Conservation (phyloP, 768 basidiomycete genomes). For the Agrocybe praecox region DNA sequence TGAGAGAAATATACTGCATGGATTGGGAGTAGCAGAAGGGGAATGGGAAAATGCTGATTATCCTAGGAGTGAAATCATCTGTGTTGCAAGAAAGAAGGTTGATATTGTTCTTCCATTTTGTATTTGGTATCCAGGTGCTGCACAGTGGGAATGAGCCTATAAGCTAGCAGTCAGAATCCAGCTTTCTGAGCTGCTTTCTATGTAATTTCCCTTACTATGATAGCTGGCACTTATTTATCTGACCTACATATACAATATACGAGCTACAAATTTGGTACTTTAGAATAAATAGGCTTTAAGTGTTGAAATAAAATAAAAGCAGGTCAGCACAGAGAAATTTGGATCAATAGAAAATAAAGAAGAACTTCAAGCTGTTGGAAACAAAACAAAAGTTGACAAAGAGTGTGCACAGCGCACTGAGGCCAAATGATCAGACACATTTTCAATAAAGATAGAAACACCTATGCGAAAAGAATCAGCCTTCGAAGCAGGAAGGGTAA, state of each 20-base stretch:
- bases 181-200: too few relatives aligned
- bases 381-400: neutral
- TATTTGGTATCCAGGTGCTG: neutral
- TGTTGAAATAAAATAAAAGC: slow-evolving; percentile 14
- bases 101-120: neutral
- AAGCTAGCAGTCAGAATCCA: neutral
- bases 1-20: neutral
- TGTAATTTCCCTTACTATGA: too few relatives aligned
- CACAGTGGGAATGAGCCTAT: neutral
- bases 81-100: neutral
- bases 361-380: neutral
- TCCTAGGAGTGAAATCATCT: neutral
- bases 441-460: slow-evolving; percentile 8
- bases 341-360: slow-evolving; percentile 16
- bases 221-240: too few relatives aligned
- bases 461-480: slow-evolving; percentile 34
- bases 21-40: neutral
- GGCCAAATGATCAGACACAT: neutral
- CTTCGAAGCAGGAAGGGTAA: slow-evolving; percentile 35
- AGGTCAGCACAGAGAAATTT: slow-evolving; percentile 10
- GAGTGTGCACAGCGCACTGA: slow-evolving; percentile 7
- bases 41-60: neutral
- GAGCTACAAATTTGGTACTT: too few relatives aligned
- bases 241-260: too few relatives aligned
- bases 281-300: too few relatives aligned